A percentile compares a stretch with the other conserved stretches of the same genome.
Evolutionary conservation across 2,329 filamentous ascomycete species (phyloP).

Genomic region (Clonostachys byssicola): DNA sequence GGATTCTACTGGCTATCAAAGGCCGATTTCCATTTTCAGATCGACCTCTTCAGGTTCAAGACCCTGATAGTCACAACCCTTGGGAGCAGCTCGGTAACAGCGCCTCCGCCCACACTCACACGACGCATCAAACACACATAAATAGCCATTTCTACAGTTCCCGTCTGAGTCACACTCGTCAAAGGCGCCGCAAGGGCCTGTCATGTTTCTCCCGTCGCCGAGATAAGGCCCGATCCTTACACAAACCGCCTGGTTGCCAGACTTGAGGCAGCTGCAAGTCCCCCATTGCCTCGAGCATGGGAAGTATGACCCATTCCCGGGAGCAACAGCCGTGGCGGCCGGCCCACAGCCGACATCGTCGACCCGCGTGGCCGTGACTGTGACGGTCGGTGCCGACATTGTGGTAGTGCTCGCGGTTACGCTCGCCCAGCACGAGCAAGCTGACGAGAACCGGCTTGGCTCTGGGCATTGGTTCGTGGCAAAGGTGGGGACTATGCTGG

Average conservation of each 20-base stretch:
- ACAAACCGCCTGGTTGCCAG: conserved; percentile 7
- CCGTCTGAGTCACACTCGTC: conserved; percentile 7
- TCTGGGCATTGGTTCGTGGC: conserved; percentile 3
- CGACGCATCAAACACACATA: conserved; percentile 10
- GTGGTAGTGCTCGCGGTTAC: conserved; percentile 7
- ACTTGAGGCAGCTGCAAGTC: conserved; percentile 9
- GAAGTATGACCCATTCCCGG: conserved; percentile 5
- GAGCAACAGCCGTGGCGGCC: conserved; percentile 4
- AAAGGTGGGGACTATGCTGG: conserved; percentile 5
- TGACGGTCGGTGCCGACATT: conserved; percentile 6
- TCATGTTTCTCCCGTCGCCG: conserved; percentile 1
- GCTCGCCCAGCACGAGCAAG: conserved; percentile 8
- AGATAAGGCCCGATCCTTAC: conserved; percentile 5
- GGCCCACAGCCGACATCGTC: conserved; percentile 7
- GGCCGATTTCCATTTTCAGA: background rate
- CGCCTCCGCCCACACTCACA: conserved; percentile 10
- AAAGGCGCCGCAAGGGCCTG: conserved; percentile 7
- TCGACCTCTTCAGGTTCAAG: conserved; percentile 2
- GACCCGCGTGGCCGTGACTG: conserved; percentile 5
- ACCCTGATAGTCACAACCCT: conserved; percentile 5
- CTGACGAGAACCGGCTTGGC: conserved; percentile 8
- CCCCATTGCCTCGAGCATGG: conserved; percentile 7
- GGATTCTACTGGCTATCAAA: too few relatives aligned
- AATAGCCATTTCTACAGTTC: conserved; percentile 4
- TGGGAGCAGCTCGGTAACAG: conserved; percentile 7